Base-by-base conservation (phyloP, 495 filamentous ascomycete genomes). In the Staphylotrichum tortipilum region DNA sequence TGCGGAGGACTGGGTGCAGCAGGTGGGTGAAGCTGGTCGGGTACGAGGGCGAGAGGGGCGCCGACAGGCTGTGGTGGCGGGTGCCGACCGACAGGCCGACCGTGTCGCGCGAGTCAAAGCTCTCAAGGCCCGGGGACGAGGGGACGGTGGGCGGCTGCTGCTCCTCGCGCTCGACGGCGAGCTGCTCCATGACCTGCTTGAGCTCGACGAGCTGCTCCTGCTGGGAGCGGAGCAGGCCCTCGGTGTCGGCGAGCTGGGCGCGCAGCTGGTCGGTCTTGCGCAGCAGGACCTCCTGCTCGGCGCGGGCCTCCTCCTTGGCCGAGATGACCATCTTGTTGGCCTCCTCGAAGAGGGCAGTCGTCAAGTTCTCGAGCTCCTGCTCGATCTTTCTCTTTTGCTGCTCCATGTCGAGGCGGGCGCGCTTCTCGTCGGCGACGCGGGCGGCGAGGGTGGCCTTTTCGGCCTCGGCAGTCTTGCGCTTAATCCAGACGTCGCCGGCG, bases 281-380 rank as follows among this genome's bases (percentile, higher is more conserved):
- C 2, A 66, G 63, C 49, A 68, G 30, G 0, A 49, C 50, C 18
- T 69, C 65, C 37, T 69, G 65, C 50, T 69, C 65, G 3, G 36
- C 30, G 24, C 62, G 54, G 29, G 67, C 67, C 24, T 69, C 65
- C 34, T 69, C 67, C 54, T 69, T 69, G 33, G 63, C 67, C 19
- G 62, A 83, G 43, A 89, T 85, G 46, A 98, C 92, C 92, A 98
- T 96, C 78, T 88, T 69, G 55, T 98, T 95, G 28, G 92, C 92
- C 73, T 97, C 91, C 63, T 95, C 88, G 53, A 98, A 97, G 15
- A 98, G 73, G 22, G 86, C 88, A 4, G 88, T 79, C 10, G 94
- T 96, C 44, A 97, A 69, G 39, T 79, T 83, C 68, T 97, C 92
- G 26, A 98, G 72, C 67, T 98, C 92, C 22, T 83, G 80, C 43